Base-by-base conservation (phyloP, 1,284 basidiomycete genomes). In the Cutaneotrichosporon sp. region DNA sequence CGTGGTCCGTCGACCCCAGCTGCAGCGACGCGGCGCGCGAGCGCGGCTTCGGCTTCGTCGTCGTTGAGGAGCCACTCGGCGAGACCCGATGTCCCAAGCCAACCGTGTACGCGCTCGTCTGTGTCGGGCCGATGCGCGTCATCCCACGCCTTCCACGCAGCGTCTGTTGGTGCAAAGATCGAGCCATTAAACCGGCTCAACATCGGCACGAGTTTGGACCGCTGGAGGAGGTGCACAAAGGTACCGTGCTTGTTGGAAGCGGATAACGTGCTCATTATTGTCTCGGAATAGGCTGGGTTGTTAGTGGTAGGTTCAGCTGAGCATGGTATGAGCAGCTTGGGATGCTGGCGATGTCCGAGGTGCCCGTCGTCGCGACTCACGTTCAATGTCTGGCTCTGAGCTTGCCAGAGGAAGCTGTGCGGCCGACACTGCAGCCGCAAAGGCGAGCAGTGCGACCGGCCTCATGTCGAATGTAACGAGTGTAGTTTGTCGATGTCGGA, bases 101-200 rank as follows among this genome's bases (percentile, higher is more conserved):
- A 79, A 10, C 72, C 72, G 31, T 58, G 49, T 7, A 30, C 38
- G 13, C 7, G 34, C 9, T 34, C 36, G 16, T 63, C 65, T 5
- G 65, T 38, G 31, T 67, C 65, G 1, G 73, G 72, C 16, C 58
- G 56, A 66, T 77, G 70, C 42, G 61, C 59, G 3, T 74, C 70
- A 0, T 73, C 74, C 79, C 79, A 80, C 78, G 65, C 66, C 36
- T 67, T 82, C 74, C 96, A 89, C 14, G 95, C 95, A 65, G 91
- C 87, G 80, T 99, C 94, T 18, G 92, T 97, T 0, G 97, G 97
- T 0, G 97, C 97, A 73, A 97, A 97, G 58, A 99, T 79, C 16
- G 96, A 97, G 73, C 86, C 86, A 46, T 85, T 87, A 60, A 99
- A 87, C 68, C 84, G 86, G 76, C 96, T 97, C 69, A 99, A 84